Conservation (phyloP, 2,329 filamentous ascomycete species). For the Cryphonectria radicalis region DNA sequence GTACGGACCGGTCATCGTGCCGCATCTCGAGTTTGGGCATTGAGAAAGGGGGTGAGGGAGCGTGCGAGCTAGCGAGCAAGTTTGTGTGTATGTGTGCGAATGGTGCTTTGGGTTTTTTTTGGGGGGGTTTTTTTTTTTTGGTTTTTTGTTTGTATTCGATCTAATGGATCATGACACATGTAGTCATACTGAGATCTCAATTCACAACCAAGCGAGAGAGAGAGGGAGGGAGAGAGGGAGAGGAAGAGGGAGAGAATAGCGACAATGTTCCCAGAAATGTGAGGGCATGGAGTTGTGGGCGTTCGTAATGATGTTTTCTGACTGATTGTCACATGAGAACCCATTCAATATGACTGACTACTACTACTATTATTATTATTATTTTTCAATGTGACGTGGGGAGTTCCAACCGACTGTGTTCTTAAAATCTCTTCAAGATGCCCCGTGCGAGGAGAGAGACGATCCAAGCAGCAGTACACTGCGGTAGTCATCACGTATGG, state of each 20-base stretch:
- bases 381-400: neutral
- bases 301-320: neutral
- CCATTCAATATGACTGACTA: neutral
- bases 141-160: neutral
- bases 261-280: neutral
- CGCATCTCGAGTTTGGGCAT: conserved; percentile 77
- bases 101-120: neutral
- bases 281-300: neutral
- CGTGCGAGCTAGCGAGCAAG: neutral
- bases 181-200: neutral
- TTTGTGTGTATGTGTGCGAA: neutral
- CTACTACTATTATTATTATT: neutral
- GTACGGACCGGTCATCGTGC: conserved; percentile 95
- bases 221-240: neutral
- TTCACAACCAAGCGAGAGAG: neutral
- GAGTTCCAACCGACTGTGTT: neutral
- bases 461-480: neutral
- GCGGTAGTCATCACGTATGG: neutral
- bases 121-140: neutral
- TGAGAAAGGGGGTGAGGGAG: conserved; percentile 37
- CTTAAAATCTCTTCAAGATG: too few relatives aligned
- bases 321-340: neutral
- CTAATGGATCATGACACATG: conserved; percentile 5
- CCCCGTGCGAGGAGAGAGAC: neutral
- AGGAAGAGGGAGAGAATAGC: neutral